These are phyloP conservation scores for Pythium pyrilobum DNA, from an alignment of 352 stramenopile genomes.

Conservation along the genomic window DNA sequence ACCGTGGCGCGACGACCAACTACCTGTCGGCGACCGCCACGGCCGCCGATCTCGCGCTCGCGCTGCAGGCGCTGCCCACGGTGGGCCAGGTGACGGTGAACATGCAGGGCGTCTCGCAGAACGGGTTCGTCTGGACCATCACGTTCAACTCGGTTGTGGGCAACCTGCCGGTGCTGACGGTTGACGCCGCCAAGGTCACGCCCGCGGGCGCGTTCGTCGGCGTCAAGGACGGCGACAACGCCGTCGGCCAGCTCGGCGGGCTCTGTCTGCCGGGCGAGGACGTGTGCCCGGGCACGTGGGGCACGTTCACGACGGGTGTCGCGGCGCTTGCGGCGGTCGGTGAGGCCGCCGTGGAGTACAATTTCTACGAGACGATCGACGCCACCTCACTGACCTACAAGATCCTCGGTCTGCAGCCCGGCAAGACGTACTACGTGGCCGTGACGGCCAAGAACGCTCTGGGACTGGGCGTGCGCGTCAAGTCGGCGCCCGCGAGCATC, in stretches of 20 bases:
- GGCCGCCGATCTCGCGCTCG: slow-evolving; percentile 35
- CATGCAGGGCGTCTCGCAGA: slow-evolving; percentile 17
- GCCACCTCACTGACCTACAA: slow-evolving; percentile 53
- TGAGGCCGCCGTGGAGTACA: slow-evolving; percentile 56
- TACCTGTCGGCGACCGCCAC: slow-evolving; percentile 42
- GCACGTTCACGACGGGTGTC: slow-evolving; percentile 25
- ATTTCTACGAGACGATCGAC: slow-evolving; percentile 66
- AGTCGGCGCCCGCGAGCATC: slow-evolving; percentile 37
- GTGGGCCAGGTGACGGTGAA: slow-evolving; percentile 55
- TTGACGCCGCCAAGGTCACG: slow-evolving; percentile 60
- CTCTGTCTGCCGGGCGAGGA: slow-evolving; percentile 43
- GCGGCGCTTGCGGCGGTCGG: slow-evolving; percentile 31
- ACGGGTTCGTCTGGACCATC: slow-evolving; percentile 67
- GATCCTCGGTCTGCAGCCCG: slow-evolving; percentile 62
- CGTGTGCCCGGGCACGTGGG: slow-evolving; percentile 47
- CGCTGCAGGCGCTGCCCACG: slow-evolving; percentile 58
- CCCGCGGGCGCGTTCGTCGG: slow-evolving; percentile 37
- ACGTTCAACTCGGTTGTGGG: slow-evolving; percentile 73
- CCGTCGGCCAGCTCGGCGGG: slow-evolving; percentile 37
- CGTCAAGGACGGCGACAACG: slow-evolving; percentile 77
- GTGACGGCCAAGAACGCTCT: slow-evolving; percentile 88
- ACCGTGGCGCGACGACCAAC: slow-evolving; percentile 65
- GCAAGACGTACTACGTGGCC: slow-evolving; percentile 77
- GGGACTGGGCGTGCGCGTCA: slow-evolving; percentile 41
- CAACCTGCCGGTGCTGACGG: slow-evolving; percentile 38